Evolutionary conservation across 331 rosid species (phyloP), one percentile per base, ranked within the genome.

Genomic region (Quercus phellos): DNA sequence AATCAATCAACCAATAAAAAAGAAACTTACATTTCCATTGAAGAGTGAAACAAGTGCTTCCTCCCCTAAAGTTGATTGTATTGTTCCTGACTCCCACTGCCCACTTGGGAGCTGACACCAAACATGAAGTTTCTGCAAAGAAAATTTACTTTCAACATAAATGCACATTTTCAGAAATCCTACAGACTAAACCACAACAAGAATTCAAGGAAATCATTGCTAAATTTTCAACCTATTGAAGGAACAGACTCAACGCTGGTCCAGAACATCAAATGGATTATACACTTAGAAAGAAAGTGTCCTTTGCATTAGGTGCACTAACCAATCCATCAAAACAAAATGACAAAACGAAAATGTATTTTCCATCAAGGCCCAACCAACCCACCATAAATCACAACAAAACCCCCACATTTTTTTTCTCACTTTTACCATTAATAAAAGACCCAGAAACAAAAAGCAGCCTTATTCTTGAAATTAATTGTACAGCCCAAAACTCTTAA

Each of bases 31-130:
- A 60, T 88, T 85, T 81, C 97, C 96, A 77, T 81, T 77, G 35
- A 94, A 80, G 73, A 91, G 90, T 22, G 88, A 87, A 84, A 96
- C 92, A 76, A 73, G 67, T 72, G 97, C 93, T 51, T 77, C 85
- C 59, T 86, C 92, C 81, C 92, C 98, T 7, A 88, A 78, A 70
- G 85, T 89, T 73, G 99, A 91, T 75, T 89, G 97, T 84, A 93
- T 89, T 16, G 55, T 87, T 84, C 98, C 99, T 0, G 83, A 88
- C 73, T 78, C 97, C 98, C 97, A 93, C 32, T 77, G 88, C 63
- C 96, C 91, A 74, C 51, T 85, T 32, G 90, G 90, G 56, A 83
- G 91, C 82, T 77, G 85, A 89, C 98, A 91, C 98, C 99, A 96
- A 74, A 96, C 96, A 78, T 77, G 85, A 73, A 93, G 98, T 90